Base-by-base conservation (phyloP, 306 rosid species). In the Cucurbita argyrosperma region DNA sequence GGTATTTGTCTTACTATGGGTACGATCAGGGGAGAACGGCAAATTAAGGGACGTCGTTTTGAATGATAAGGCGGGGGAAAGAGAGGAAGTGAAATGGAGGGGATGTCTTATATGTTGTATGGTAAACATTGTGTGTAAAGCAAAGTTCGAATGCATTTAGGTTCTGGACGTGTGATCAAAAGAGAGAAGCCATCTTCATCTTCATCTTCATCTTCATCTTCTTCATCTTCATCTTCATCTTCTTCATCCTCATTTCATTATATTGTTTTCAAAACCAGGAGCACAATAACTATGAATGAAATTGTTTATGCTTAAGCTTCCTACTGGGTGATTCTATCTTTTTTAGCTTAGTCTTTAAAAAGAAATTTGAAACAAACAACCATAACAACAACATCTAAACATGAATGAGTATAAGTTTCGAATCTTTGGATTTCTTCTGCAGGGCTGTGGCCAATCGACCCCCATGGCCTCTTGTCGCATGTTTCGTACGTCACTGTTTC, bases 1-100 rank as follows among this genome's bases (percentile, higher is more conserved):
- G 96, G 96, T 90, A 90, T 39, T 88, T 92, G 37, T 85, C 92
- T 15, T 92, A 92, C 62, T 92, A 88, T 72, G 98, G 96, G 62
- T 90, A 92, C 55, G 42, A 18, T 0, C 71, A 42, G 35, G 71
- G 73, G 11, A 68, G 11, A 49, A 3, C 7, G 26, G 42, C 47
- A 68, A 68, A 68, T 47, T 47, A 68, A 68, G 5, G 49, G 50
- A 39, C 69, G 26, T 5, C 51, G 71, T 64, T 40, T 8, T 6
- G 47, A 47, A 62, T 37, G 39, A 37, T 4, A 61, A 14, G 10
- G 47, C 10, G 5, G 16, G 13, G 4, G 14, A 15, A 14, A 7
- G 23, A 54, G 59, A 18, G 59, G 5, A 39, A 5, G 43, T 35
- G 43, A 35, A 62, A 46, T 35, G 69, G 69, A n/a, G 69, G 69